Conservation (phyloP, 495 filamentous ascomycete genomes). For the Hypoxylon cercidicola region DNA sequence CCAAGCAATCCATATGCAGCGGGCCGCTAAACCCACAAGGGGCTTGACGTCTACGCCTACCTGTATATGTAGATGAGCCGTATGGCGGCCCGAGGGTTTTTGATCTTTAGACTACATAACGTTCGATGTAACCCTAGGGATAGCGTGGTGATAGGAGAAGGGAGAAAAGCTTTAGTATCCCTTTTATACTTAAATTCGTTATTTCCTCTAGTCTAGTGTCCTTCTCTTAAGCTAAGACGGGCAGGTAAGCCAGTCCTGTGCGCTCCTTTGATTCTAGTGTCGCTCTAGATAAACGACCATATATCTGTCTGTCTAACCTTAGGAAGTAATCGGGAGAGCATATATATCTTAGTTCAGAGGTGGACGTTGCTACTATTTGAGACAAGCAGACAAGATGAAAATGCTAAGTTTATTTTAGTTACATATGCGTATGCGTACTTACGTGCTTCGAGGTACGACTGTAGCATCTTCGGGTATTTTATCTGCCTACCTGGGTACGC, state of each 20-base stretch:
- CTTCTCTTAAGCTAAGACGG: constrained; percentile 17
- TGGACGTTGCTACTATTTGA: too few species aligned
- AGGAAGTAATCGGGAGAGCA: too few species aligned
- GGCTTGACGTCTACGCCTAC: constrained; percentile 2
- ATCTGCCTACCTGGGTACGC: not conserved
- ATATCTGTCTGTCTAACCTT: constrained; percentile 1
- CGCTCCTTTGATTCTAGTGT: constrained; percentile 25
- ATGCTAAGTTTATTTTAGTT: not conserved
- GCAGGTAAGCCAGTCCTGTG: constrained; percentile 3
- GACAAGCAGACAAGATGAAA: too few species aligned
- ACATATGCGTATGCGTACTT: not conserved
- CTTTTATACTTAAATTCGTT: not conserved
- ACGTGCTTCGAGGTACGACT: not conserved
- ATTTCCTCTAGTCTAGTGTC: constrained; percentile 18
- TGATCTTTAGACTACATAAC: constrained; percentile 4
- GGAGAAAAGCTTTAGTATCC: not conserved
- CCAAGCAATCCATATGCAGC: constrained; percentile 10
- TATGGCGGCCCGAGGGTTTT: constrained; percentile 17
- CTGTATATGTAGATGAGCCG: constrained; percentile 5
- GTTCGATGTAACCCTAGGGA: constrained; percentile 30
- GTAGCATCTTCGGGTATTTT: not conserved
- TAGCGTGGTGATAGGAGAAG: constrained; percentile 11
- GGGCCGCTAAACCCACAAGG: constrained; percentile 30
- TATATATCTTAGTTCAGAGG: too few species aligned
- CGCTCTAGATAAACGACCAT: not conserved